These are phyloP conservation scores for Collybia nuda DNA, from an alignment of 768 basidiomycete genomes.

Conservation along the genomic window DNA sequence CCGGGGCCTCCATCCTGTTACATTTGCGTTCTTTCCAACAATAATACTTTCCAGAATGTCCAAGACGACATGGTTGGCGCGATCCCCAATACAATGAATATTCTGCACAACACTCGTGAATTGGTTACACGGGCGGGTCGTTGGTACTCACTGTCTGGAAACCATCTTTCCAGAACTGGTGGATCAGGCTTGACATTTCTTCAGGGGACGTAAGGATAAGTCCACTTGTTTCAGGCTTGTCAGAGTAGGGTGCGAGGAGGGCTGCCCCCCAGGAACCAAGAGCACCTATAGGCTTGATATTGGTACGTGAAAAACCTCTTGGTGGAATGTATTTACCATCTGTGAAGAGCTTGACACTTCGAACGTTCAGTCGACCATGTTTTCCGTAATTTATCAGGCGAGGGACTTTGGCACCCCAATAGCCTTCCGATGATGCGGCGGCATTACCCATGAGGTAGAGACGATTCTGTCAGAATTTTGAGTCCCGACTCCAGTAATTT, in stretches of 20 bases:
- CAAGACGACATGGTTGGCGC: constrained; percentile 79
- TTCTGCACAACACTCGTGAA: constrained; percentile 49
- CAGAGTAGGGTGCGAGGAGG: constrained; percentile 79
- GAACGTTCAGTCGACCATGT: constrained; percentile 51
- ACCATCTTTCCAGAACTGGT: constrained; percentile 65
- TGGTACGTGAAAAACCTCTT: neutral
- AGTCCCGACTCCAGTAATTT: too few species aligned
- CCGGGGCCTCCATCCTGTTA: constrained; percentile 62
- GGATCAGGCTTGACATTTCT: constrained; percentile 51
- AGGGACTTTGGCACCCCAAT: constrained; percentile 68
- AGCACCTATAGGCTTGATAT: constrained; percentile 51
- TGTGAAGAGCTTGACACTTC: constrained; percentile 71
- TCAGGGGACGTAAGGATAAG: constrained; percentile 62
- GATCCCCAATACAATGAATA: constrained; percentile 87
- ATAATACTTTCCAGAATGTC: constrained; percentile 79
- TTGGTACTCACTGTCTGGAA: constrained; percentile 77
- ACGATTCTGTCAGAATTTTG: constrained; percentile 41
- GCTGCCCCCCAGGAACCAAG: constrained; percentile 94
- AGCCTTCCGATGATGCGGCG: constrained; percentile 50
- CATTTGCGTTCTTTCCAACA: constrained; percentile 31
- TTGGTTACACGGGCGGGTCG: neutral
- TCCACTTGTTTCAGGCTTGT: constrained; percentile 71
- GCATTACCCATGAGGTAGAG: constrained; percentile 61
- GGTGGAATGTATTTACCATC: constrained; percentile 53
- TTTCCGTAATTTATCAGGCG: constrained; percentile 59